These are phyloP conservation scores for Podila epigama DNA, from an alignment of 192 early-diverging fungal genomes.

Conservation along the genomic window DNA sequence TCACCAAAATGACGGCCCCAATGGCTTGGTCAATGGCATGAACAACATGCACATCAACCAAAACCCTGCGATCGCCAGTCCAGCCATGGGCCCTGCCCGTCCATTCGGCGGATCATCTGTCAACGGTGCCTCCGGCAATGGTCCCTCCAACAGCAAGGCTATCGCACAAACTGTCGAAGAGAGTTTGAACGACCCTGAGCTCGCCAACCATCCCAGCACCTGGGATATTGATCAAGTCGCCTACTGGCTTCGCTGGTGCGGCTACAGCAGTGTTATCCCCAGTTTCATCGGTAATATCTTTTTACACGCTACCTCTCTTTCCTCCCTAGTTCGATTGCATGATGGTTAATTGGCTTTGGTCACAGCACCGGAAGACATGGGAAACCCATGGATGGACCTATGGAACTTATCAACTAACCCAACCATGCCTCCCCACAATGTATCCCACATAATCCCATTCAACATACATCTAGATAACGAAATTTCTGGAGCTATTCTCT, in stretches of 20 bases:
- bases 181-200: slow-evolving; percentile 16
- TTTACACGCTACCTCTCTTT: not conserved
- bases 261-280: slow-evolving; percentile 48
- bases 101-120: not conserved
- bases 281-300: slow-evolving; percentile 57
- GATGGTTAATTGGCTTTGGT: too few relatives aligned
- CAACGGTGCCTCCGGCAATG: not conserved
- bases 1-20: not conserved
- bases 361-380: too few relatives aligned
- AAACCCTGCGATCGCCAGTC: slow-evolving; percentile 13
- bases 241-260: slow-evolving; percentile 59
- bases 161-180: slow-evolving; percentile 22
- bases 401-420: too few relatives aligned
- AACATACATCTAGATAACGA: slow-evolving; percentile 57
- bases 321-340: not conserved
- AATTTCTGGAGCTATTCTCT: slow-evolving; percentile 65
- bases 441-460: too few relatives aligned
- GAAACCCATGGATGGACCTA: too few relatives aligned
- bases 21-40: slow-evolving; percentile 8
- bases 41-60: slow-evolving; percentile 16
- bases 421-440: too few relatives aligned
- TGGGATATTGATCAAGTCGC: slow-evolving; percentile 65
- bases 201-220: slow-evolving; percentile 36
- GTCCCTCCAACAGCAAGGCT: slow-evolving; percentile 16
- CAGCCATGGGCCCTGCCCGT: not conserved